Evolutionary conservation across 768 basidiomycete genomes (phyloP).

Genomic region (Mycena galopus): DNA sequence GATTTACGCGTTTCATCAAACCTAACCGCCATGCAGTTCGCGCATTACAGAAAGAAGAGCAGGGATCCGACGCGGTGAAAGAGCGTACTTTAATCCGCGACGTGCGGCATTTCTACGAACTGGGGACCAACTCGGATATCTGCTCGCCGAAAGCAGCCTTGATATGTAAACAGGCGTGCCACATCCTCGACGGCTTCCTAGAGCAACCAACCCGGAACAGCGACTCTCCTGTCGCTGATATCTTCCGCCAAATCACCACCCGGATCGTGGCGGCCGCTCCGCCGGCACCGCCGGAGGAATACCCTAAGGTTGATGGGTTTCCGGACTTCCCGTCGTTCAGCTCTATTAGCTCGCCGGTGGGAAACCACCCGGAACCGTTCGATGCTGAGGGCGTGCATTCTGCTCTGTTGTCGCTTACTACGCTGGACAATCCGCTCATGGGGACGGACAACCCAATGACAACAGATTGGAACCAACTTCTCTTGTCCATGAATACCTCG

Average conservation of each 20-base stretch:
- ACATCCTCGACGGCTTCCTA: conserved; percentile 17
- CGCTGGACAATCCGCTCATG: conserved; percentile 1
- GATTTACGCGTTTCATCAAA: not conserved
- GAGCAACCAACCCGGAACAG: not conserved
- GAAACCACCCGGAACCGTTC: not conserved
- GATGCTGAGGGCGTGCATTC: conserved; percentile 14
- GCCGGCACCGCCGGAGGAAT: not conserved
- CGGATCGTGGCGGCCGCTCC: not conserved
- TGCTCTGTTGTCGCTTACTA: conserved; percentile 12
- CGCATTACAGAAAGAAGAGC: conserved; percentile 19
- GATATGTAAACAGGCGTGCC: conserved; percentile 18
- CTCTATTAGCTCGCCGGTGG: conserved; percentile 1
- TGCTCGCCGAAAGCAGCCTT: not conserved
- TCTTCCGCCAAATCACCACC: conserved; percentile 17
- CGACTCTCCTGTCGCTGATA: conserved; percentile 14
- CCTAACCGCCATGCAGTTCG: not conserved
- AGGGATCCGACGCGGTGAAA: conserved; percentile 9
- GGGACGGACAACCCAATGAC: conserved; percentile 10
- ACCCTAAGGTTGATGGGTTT: conserved; percentile 8
- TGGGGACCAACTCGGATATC: not conserved
- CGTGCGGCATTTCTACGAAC: conserved; percentile 15
- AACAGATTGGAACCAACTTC: conserved; percentile 15
- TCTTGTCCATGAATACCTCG: conserved; percentile 9
- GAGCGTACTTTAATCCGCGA: conserved; percentile 19
- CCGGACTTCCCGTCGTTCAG: conserved; percentile 24